Evolutionary conservation across 164 flowering plant species (phyloP), one percentile per base, ranked within the genome.

Genomic region (Dillenia turbinata): DNA sequence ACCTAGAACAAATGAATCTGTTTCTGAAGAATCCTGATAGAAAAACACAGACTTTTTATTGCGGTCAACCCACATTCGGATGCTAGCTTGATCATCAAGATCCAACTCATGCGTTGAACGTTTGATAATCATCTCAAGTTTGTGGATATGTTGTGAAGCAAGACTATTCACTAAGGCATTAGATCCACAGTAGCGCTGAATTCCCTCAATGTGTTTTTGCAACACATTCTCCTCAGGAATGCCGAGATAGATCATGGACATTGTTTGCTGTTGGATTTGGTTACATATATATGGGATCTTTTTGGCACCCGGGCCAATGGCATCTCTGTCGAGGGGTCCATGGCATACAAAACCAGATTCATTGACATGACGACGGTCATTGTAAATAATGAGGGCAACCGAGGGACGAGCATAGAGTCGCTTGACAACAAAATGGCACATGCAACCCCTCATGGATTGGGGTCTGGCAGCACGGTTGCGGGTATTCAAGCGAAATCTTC

Each of bases 401-500:
- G 88, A 73, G 43, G 98, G 97, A 47, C 89, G 93, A 43, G 95
- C 92, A 79, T 91, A 91, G 13, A 94, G 76, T 45, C 96, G 85
- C 76, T 91, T 94, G 66, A 94, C 96, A 22, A 81, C 76, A 76
- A 94, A 94, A 72, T 88, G 88, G 70, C 98, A 94, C 7, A 83
- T 82, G 67, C 98, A 94, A 7, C 98, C 96, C 33, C 98, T 79
- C 98, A 91, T 91, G 1, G 98, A 94, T 58, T 94, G 98, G 60
- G 98, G 98, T 73, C 96, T 85, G 56, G 99, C 92, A 57, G 97
- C 99, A 68, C 97, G 88, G 53, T 94, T 94, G 68, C 96, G 79
- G 13, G 99, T 94, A 64, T 91, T 91, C 12, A 94, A 85, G 13
- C 99, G 79, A 76, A 89, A 91, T 69, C 79, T 88, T 70, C 99